Evolutionary conservation across 441 rosid species (phyloP), one percentile per base, ranked within the genome.

Genomic region (Geranium incanum): DNA sequence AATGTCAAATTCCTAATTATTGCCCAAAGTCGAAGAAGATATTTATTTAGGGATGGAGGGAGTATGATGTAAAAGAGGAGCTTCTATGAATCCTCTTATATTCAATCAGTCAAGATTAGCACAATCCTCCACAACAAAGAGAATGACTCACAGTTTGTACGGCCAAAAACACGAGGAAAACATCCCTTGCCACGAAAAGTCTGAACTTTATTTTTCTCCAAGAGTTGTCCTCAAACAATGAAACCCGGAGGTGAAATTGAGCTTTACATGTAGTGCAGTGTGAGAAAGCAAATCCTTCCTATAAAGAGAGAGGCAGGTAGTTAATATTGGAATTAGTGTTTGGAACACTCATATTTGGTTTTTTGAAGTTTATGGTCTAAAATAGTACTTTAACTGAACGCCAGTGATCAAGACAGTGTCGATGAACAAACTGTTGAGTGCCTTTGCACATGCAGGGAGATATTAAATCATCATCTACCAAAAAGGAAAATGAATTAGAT

Each of bases 361-460:
- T 70, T 3, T 3, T 21, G 55, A 59, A 71, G 0, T 11, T 37
- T 13, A 5, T 6, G 74, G 13, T 5, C 21, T 5, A 3, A 66
- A 37, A 28, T 68, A 41, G 12, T 48, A 86, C 95, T 87, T 91
- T 93, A 6, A 93, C 91, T 1, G 97, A 89, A 69, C 98, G 92
- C 98, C 98, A 93, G 75, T 93, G 96, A 80, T 93, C 98, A 60
- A 93, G 91, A 78, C 98, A 93, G 52, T 89, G 78, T 0, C 97
- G 95, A 75, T 93, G 98, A 76, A 93, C 98, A 76, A 94, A 91
- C 84, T 91, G 96, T 69, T 94, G 98, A 23, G 98, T 94, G 77
- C 98, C 98, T 86, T 94, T 87, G 84, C 98, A 94, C 98, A 87
- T 88, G 81, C 98, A 94, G 18, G 98, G 98, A 48, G 97, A 88